These are phyloP conservation scores for Magnusiomyces sp. DNA, from an alignment of 1,139 yeast genomes.

Conservation along the genomic window DNA sequence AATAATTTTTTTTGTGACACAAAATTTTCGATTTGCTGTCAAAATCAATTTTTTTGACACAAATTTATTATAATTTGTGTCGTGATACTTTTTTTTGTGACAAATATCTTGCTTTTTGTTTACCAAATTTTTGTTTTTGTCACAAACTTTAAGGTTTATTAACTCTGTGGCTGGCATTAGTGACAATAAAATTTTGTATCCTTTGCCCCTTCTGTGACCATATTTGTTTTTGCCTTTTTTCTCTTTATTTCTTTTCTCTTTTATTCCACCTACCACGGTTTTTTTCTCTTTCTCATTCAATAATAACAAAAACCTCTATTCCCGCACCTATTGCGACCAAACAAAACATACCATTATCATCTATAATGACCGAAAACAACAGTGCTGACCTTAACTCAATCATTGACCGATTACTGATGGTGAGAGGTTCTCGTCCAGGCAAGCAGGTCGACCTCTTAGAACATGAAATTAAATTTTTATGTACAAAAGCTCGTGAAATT, in stretches of 20 bases:
- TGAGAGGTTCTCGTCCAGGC: slow-evolving; percentile 97
- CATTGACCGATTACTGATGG: slow-evolving; percentile 93
- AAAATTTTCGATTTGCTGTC: no score
- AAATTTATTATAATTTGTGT: no score
- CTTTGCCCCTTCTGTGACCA: not conserved
- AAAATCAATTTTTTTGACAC: no score
- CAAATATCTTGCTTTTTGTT: no score
- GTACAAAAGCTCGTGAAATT: slow-evolving; percentile 96
- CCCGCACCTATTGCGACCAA: not conserved
- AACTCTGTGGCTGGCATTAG: no score
- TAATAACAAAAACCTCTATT: not conserved
- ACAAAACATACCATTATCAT: not conserved
- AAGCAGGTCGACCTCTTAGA: slow-evolving; percentile 91
- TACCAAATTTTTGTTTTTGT: no score
- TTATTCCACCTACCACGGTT: not conserved
- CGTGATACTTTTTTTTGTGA: no score
- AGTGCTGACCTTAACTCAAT: slow-evolving; percentile 96
- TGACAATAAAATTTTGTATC: not conserved
- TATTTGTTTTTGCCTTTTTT: not conserved
- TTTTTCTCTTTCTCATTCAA: not conserved
- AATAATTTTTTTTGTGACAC: no score
- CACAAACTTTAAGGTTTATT: no score
- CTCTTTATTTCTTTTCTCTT: not conserved
- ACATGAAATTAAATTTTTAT: slow-evolving; percentile 87
- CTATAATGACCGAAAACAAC: slow-evolving; percentile 48